Percentiles rank a stretch among this genome's conserved stretches.
These are phyloP conservation scores for Fusarium transvaalense DNA, from an alignment of 2,329 filamentous ascomycete genomes.

Conservation along the genomic window DNA sequence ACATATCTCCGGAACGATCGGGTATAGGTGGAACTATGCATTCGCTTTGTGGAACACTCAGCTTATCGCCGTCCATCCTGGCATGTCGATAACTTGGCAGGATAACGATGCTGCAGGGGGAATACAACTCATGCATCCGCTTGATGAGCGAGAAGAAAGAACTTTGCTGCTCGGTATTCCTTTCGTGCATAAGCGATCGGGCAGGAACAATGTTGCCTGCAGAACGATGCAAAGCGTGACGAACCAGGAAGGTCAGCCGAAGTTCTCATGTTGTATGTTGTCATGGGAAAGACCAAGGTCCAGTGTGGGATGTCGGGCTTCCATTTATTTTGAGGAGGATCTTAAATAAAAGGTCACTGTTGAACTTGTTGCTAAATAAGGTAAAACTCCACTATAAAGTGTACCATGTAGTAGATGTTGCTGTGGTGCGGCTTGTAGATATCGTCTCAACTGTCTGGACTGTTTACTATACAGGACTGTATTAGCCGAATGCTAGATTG, in stretches of 20 bases:
- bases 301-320: not conserved
- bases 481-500: not conserved
- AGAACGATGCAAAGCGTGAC: slow-evolving; percentile 12
- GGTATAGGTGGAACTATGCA: slow-evolving; percentile 6
- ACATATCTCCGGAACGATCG: slow-evolving; percentile 1
- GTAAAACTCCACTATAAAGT: not conserved
- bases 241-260: not conserved
- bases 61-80: slow-evolving; percentile 6
- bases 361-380: not conserved
- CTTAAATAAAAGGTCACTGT: too few relatives aligned
- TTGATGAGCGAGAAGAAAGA: slow-evolving; percentile 16
- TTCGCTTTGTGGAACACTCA: slow-evolving; percentile 2
- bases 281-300: not conserved
- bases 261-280: not conserved
- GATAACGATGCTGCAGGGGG: not conserved
- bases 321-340: not conserved
- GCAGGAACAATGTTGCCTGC: slow-evolving; percentile 6
- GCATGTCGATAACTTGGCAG: not conserved
- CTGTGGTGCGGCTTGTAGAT: not conserved
- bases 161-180: not conserved
- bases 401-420: too few relatives aligned
- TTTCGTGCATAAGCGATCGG: slow-evolving; percentile 11
- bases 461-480: slow-evolving; percentile 2
- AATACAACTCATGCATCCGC: not conserved
- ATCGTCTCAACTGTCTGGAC: slow-evolving; percentile 20